Base-by-base conservation (phyloP, 2,329 filamentous ascomycete species). In the Fusarium piperis region DNA sequence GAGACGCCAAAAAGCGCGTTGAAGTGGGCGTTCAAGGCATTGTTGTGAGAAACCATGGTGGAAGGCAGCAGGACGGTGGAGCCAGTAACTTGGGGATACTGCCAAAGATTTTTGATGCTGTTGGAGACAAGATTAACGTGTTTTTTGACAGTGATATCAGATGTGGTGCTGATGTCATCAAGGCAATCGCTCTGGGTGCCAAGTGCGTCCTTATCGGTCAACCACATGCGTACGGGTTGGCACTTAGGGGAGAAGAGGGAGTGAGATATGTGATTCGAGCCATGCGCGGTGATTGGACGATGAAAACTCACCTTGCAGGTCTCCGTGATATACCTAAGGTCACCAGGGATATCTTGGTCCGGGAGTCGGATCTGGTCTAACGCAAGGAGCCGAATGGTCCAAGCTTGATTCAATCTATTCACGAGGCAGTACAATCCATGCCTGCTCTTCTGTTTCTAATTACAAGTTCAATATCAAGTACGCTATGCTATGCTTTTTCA, bases 251-350 rank as follows among this genome's bases (percentile, higher is more conserved):
- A 5, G 66, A 70, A 16, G 57, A 70, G 23, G 66, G 66, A 2
- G 68, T 70, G 0, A 38, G 66, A 1, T 55, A 70, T 15, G 67
- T 70, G 5, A 32, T 71, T 2, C 38, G 57, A 16, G 64, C 68
- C 0, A 0, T 71, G 3, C 71, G 68, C 38, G 68, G 64, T n/a
- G 68, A 71, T 38, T 18, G 65, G 18, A 71, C 68, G 2, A 71
- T 71, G 68, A 71, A 71, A 0, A 71, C 71, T 68, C 68, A 71
- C 3, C n/a, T 71, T 26, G 59, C 68, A 9, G 68, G 68, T 1
- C 15, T 71, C 12, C 63, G 68, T 9, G 56, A 71, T 23, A 32
- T 71, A 0, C 6, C 28, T 9, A 68, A 71, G 32, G 56, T 71
- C 0, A 68, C 69, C 0, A 41, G 51, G 20, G 68, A 71, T 33